Conservation (phyloP, 2,329 filamentous ascomycete genomes). For the Aspergillus latus region DNA sequence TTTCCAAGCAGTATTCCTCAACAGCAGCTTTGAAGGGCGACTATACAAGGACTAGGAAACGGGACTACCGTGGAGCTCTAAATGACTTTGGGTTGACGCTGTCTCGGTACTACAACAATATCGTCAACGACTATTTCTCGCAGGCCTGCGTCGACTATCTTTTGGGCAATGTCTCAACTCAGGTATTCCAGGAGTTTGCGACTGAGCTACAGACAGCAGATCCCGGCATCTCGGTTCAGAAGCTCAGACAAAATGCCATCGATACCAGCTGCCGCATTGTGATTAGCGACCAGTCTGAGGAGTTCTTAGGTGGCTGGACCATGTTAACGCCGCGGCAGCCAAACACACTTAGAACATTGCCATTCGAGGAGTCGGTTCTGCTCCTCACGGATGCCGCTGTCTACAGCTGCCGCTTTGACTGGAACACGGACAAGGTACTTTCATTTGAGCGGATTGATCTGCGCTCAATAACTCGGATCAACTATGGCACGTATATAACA, state of each 20-base stretch:
- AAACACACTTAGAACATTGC: slow-evolving; percentile 67
- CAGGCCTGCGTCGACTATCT: slow-evolving; percentile 94
- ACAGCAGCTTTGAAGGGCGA: slow-evolving; percentile 96
- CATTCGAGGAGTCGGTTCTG: slow-evolving; percentile 85
- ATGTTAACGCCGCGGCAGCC: slow-evolving; percentile 72
- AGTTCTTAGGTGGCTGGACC: slow-evolving; percentile 87
- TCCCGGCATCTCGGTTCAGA: slow-evolving; percentile 80
- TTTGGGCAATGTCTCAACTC: slow-evolving; percentile 79
- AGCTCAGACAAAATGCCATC: slow-evolving; percentile 83
- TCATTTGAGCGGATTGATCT: slow-evolving; percentile 86
- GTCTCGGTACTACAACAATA: slow-evolving; percentile 73
- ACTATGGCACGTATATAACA: slow-evolving; percentile 84
- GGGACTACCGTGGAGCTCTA: slow-evolving; percentile 85
- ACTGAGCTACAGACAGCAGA: slow-evolving; percentile 90
- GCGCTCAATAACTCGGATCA: slow-evolving; percentile 68
- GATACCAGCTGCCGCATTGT: slow-evolving; percentile 85
- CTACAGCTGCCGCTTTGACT: slow-evolving; percentile 90
- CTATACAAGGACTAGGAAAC: slow-evolving; percentile 86
- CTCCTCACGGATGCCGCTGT: slow-evolving; percentile 80
- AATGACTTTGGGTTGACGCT: slow-evolving; percentile 89
- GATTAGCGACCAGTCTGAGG: slow-evolving; percentile 77
- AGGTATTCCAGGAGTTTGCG: slow-evolving; percentile 92
- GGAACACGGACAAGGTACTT: slow-evolving; percentile 90
- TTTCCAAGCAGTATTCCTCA: slow-evolving; percentile 93
- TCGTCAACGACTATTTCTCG: slow-evolving; percentile 96